These are phyloP conservation scores for Cyberlindnera amylophila DNA, from an alignment of 805 yeast species.

Conservation along the genomic window DNA sequence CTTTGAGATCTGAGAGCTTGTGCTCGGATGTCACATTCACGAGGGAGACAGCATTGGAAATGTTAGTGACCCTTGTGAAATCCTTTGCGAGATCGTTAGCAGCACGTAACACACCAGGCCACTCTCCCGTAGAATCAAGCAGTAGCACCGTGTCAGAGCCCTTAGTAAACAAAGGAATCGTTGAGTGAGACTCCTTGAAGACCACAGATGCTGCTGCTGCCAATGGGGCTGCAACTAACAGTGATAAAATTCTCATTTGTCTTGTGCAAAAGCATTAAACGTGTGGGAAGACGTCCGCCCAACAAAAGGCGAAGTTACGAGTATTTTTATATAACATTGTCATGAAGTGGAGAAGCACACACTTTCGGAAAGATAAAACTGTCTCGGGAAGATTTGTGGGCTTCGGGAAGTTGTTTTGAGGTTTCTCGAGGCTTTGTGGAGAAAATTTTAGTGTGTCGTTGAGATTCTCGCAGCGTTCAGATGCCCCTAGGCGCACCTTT, in stretches of 20 bases:
- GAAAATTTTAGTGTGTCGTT: too few relatives aligned
- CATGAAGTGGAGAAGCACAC: too few relatives aligned
- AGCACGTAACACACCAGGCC: slow-evolving; percentile 15
- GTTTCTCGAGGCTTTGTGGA: too few relatives aligned
- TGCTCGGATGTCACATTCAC: neutral
- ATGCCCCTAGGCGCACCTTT: too few relatives aligned
- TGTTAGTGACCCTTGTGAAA: slow-evolving; percentile 6
- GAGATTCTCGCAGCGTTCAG: too few relatives aligned
- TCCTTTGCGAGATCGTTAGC: slow-evolving; percentile 9
- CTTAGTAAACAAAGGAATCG: slow-evolving; percentile 3
- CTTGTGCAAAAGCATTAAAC: neutral
- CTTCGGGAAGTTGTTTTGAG: too few relatives aligned
- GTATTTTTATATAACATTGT: too few relatives aligned
- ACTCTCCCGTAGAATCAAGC: slow-evolving; percentile 6
- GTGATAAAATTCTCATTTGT: slow-evolving; percentile 1
- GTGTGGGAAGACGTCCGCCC: too few relatives aligned
- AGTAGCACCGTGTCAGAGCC: slow-evolving; percentile 2
- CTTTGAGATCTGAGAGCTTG: neutral
- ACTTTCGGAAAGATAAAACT: too few relatives aligned
- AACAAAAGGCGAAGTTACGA: too few relatives aligned
- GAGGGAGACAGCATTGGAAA: neutral
- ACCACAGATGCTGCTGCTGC: neutral
- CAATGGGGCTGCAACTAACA: neutral
- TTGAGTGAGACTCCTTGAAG: slow-evolving; percentile 1
- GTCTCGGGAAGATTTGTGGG: too few relatives aligned